These are phyloP conservation scores for Ampelocalamus luodianensis DNA, from an alignment of 176 grass and related monocot genomes.

Conservation along the genomic window DNA sequence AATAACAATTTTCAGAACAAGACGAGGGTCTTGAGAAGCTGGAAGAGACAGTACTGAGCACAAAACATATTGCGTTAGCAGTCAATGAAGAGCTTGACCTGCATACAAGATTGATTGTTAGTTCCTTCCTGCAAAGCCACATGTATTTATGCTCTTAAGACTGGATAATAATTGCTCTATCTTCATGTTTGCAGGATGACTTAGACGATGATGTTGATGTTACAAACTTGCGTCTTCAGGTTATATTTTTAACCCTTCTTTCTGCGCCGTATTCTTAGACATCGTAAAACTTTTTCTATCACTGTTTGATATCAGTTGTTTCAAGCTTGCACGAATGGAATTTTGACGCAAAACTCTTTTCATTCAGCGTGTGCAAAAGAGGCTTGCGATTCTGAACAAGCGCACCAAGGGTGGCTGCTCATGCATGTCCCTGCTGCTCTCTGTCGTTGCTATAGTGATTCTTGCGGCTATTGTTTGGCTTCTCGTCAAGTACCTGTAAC, in stretches of 20 bases:
- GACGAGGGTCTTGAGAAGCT: conserved; percentile 76
- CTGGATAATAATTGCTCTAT: not conserved
- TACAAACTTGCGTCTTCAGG: conserved; percentile 67
- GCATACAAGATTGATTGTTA: conserved; percentile 78
- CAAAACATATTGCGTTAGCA: conserved; percentile 80
- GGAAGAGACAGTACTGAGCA: conserved; percentile 75
- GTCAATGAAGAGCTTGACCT: conserved; percentile 78
- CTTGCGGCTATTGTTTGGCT: conserved; percentile 58
- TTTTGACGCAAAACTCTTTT: not conserved
- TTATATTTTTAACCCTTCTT: conserved; percentile 28
- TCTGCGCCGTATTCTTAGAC: not conserved
- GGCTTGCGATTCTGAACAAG: conserved; percentile 69
- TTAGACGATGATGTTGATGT: conserved; percentile 58
- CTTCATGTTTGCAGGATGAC: conserved; percentile 56
- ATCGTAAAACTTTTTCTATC: not conserved
- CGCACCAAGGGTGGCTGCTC: conserved; percentile 65
- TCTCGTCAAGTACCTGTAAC: conserved; percentile 74
- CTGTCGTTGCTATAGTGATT: conserved; percentile 61
- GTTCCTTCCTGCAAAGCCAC: conserved; percentile 4
- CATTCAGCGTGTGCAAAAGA: conserved; percentile 66
- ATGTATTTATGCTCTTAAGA: conserved; percentile 1
- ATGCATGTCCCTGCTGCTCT: conserved; percentile 62
- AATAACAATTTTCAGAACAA: conserved; percentile 61
- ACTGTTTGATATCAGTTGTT: not conserved
- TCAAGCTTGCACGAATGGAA: conserved; percentile 5